Conservation (phyloP, 2,329 filamentous ascomycete genomes). For the Tolypocladium pustulatum region DNA sequence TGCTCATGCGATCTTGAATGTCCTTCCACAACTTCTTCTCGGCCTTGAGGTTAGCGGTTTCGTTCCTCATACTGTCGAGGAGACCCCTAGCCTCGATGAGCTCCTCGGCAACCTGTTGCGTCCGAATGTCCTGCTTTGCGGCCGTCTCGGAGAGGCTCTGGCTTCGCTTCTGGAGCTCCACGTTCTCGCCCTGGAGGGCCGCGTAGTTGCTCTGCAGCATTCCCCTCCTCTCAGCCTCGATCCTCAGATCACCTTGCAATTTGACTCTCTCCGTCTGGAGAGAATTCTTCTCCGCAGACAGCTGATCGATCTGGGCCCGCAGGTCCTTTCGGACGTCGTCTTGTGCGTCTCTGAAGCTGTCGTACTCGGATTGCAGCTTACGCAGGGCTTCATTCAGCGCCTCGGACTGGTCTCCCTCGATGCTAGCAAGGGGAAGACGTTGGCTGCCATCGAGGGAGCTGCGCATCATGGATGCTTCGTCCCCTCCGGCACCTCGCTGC, state of each 20-base stretch:
- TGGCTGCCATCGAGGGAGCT: slow-evolving; percentile 52
- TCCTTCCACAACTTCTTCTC: slow-evolving; percentile 93
- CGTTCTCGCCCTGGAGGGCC: slow-evolving; percentile 75
- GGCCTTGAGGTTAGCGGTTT: slow-evolving; percentile 85
- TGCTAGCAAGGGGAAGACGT: slow-evolving; percentile 45
- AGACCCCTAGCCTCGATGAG: slow-evolving; percentile 75
- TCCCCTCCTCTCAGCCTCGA: slow-evolving; percentile 75
- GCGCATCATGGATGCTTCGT: slow-evolving; percentile 60
- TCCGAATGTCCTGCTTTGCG: slow-evolving; percentile 80
- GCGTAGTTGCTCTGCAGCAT: slow-evolving; percentile 83
- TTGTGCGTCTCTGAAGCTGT: slow-evolving; percentile 79
- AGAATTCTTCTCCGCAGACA: slow-evolving; percentile 72
- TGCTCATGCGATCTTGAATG: slow-evolving; percentile 77
- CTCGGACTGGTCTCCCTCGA: slow-evolving; percentile 48
- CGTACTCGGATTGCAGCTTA: slow-evolving; percentile 82
- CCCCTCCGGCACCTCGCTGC: slow-evolving; percentile 50
- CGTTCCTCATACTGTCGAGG: slow-evolving; percentile 78
- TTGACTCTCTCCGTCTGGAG: slow-evolving; percentile 76
- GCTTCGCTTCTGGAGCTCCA: slow-evolving; percentile 74
- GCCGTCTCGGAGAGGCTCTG: slow-evolving; percentile 69
- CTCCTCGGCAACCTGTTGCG: slow-evolving; percentile 87
- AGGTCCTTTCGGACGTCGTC: slow-evolving; percentile 70
- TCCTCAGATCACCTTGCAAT: slow-evolving; percentile 67
- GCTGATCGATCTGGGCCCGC: slow-evolving; percentile 71
- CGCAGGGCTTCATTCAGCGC: slow-evolving; percentile 67